Percentiles rank a stretch among this genome's conserved stretches.
Conservation (phyloP, 176 grass and related monocot genomes). For the Ananas comosus region DNA sequence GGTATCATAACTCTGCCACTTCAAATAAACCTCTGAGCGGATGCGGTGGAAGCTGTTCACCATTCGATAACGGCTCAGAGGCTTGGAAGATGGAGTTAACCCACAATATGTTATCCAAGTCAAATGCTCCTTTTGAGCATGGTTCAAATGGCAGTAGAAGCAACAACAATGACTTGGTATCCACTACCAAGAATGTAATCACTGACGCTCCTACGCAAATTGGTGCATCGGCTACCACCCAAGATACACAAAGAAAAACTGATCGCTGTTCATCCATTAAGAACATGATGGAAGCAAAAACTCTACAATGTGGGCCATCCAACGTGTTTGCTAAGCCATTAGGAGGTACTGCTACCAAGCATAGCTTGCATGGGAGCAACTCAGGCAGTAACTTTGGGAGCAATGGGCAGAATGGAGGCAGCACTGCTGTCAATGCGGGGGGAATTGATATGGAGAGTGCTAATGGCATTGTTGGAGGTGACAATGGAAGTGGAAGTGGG, state of each 20-base stretch:
- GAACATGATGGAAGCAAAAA: constrained; percentile 21
- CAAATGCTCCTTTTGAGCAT: constrained; percentile 50
- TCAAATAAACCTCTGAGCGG: constrained; percentile 53
- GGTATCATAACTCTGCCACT: constrained; percentile 56
- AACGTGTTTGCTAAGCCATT: constrained; percentile 30
- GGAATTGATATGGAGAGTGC: constrained; percentile 41
- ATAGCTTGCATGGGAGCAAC: constrained; percentile 50
- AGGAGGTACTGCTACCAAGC: constrained; percentile 64
- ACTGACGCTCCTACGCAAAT: constrained; percentile 52
- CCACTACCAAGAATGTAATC: constrained; percentile 62
- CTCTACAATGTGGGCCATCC: constrained; percentile 37
- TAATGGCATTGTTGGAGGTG: constrained; percentile 30
- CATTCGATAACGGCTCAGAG: constrained; percentile 55
- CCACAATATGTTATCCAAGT: constrained; percentile 41
- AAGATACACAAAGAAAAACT: constrained; percentile 27
- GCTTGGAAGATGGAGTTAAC: constrained; percentile 51
- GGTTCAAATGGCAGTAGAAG: constrained; percentile 62
- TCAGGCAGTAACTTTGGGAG: constrained; percentile 68
- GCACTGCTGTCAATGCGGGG: constrained; percentile 24
- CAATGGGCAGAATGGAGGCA: constrained; percentile 53
- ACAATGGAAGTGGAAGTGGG: constrained; percentile 37
- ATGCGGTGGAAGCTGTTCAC: constrained; percentile 48
- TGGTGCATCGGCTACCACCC: constrained; percentile 13
- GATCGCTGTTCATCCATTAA: constrained; percentile 21
- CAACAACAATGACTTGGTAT: constrained; percentile 76